Percentiles rank a stretch among this genome's conserved stretches.
phyloP scores from a whole-genome alignment of 768 basidiomycete genomes.

The Coprinopsis strossmayeri region DNA sequence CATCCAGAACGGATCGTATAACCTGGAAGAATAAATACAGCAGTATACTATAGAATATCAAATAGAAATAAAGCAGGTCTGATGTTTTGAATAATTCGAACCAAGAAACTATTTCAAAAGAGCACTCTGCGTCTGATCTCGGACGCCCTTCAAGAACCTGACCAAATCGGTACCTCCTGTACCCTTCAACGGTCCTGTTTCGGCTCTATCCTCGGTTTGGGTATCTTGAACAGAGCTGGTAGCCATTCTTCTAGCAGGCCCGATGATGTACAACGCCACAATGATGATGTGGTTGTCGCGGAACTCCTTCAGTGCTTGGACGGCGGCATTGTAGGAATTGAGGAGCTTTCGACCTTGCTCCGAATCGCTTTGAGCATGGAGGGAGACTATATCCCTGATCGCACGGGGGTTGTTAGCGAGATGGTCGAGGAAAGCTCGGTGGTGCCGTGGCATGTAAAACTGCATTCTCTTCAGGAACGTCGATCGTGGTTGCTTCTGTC shows the following conservation, averaged over 20 bases:
- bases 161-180: constrained; percentile 78
- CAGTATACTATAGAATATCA: too few species aligned
- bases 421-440: constrained; percentile 71
- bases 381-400: constrained; percentile 47
- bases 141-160: constrained; percentile 66
- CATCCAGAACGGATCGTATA: too few species aligned
- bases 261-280: constrained; percentile 67
- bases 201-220: constrained; percentile 17
- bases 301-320: constrained; percentile 62
- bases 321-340: constrained; percentile 58
- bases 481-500: constrained; percentile 10
- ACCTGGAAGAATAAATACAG: too few species aligned
- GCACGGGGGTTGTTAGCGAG: constrained; percentile 54
- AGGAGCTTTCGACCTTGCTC: constrained; percentile 23
- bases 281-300: constrained; percentile 75
- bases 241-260: constrained; percentile 45
- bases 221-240: background rate
- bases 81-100: too few species aligned
- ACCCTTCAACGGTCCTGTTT: constrained; percentile 38
- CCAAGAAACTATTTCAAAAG: too few species aligned
- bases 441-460: constrained; percentile 76
- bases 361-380: constrained; percentile 10
- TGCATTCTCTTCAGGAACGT: constrained; percentile 70
- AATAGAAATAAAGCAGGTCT: too few species aligned
- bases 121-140: constrained; percentile 56